phyloP scores from a whole-genome alignment of 75 land plant species.

The Cunninghamia lanceolata region DNA sequence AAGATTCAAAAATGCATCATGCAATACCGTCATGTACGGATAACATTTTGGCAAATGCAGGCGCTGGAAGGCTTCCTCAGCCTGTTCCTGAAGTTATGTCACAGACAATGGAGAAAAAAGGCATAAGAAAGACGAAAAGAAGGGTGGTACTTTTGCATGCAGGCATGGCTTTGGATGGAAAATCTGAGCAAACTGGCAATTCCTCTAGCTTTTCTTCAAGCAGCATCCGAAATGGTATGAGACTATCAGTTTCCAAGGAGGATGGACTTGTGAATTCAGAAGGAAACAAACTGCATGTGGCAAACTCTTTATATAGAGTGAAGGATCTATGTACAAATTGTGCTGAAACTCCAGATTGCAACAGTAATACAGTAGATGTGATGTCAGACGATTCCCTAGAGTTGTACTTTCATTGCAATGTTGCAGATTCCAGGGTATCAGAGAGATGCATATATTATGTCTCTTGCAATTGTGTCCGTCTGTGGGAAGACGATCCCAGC shows the following conservation, averaged over 20 bases:
- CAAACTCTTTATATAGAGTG: background rate
- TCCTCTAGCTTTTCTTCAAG: background rate
- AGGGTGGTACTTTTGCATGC: slow-evolving; percentile 23
- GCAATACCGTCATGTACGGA: slow-evolving; percentile 1
- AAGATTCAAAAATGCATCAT: slow-evolving; percentile 3
- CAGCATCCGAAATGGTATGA: background rate
- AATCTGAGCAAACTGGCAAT: background rate
- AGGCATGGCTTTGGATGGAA: background rate
- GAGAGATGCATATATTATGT: slow-evolving; percentile 34
- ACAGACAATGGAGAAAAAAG: slow-evolving; percentile 12
- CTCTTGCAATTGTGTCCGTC: slow-evolving; percentile 33
- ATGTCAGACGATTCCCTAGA: slow-evolving; percentile 13
- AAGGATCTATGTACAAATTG: slow-evolving; percentile 8
- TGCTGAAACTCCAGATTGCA: slow-evolving; percentile 4
- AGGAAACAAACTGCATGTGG: too few species aligned
- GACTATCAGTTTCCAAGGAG: background rate
- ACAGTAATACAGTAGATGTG: background rate
- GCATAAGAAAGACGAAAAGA: slow-evolving; percentile 29
- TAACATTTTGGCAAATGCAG: slow-evolving; percentile 21
- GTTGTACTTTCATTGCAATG: slow-evolving; percentile 24
- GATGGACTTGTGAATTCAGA: background rate
- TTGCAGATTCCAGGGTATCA: slow-evolving; percentile 27
- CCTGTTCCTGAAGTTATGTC: background rate
- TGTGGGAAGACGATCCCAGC: slow-evolving; percentile 14
- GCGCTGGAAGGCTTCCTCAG: slow-evolving; percentile 8